phyloP scores from a whole-genome alignment of 2,329 filamentous ascomycete species.

The Colletotrichum acutatum region DNA sequence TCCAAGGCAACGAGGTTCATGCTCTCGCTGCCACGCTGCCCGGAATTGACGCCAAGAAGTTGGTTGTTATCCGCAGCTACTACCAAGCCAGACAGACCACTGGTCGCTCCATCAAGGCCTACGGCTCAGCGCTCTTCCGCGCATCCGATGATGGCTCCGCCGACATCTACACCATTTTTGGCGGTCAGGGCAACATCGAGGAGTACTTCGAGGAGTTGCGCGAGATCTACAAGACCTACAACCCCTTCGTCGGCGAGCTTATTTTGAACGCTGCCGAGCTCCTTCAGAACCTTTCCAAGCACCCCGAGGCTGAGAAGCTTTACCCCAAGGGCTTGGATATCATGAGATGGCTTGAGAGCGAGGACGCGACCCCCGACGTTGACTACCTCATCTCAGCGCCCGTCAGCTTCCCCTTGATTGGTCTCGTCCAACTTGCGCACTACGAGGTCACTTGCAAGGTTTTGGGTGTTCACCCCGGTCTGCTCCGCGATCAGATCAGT shows the following conservation, averaged over 20 bases:
- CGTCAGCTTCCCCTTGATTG: conserved; percentile 95
- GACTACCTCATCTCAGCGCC: conserved; percentile 96
- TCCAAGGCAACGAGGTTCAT: conserved; percentile 96
- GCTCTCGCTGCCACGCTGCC: conserved; percentile 86
- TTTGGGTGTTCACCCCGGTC: conserved; percentile 87
- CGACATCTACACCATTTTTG: conserved; percentile 92
- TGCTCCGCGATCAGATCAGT: conserved; percentile 84
- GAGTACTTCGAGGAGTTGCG: conserved; percentile 99
- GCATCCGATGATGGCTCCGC: conserved; percentile 87
- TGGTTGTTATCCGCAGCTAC: conserved; percentile 89
- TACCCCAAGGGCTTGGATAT: conserved; percentile 98
- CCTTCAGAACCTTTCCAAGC: conserved; percentile 84
- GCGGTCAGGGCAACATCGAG: conserved; percentile 98
- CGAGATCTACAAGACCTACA: conserved; percentile 90
- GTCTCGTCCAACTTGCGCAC: conserved; percentile 94
- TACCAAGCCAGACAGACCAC: conserved; percentile 87
- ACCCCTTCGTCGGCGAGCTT: conserved; percentile 88
- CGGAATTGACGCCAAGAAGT: conserved; percentile 93
- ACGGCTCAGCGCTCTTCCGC: conserved; percentile 92
- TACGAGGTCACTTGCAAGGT: conserved; percentile 95
- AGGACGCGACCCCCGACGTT: conserved; percentile 89
- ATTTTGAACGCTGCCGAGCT: conserved; percentile 84
- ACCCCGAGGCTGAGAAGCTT: conserved; percentile 90
- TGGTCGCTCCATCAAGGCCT: conserved; percentile 87
- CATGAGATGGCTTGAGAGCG: conserved; percentile 90